Conservation (phyloP, 2,329 filamentous ascomycete species). For the Beauveria caledonica region DNA sequence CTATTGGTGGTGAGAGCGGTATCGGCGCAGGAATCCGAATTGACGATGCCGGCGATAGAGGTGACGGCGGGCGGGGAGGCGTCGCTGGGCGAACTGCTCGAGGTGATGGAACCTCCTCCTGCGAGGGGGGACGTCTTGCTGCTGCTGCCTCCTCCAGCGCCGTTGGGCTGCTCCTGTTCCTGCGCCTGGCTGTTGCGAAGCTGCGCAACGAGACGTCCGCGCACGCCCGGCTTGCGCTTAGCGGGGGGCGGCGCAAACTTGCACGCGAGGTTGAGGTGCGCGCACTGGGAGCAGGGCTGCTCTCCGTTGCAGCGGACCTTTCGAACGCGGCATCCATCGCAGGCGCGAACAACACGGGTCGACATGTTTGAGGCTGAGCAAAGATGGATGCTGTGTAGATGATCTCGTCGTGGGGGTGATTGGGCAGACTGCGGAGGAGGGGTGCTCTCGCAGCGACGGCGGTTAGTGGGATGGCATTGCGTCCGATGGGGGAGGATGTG, state of each 20-base stretch:
- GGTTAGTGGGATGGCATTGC: not conserved
- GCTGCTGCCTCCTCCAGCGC: not conserved
- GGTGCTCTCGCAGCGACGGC: not conserved
- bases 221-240: constrained; percentile 27
- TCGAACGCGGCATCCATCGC: constrained; percentile 30
- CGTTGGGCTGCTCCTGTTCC: not conserved
- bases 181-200: constrained; percentile 20
- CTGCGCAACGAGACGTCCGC: constrained; percentile 28
- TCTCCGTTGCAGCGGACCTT: constrained; percentile 30
- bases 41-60: constrained; percentile 21
- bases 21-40: constrained; percentile 8
- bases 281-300: constrained; percentile 28
- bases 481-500: not conserved
- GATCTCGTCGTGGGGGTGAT: not conserved
- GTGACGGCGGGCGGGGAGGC: constrained; percentile 16
- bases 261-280: constrained; percentile 26
- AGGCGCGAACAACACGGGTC: constrained; percentile 19
- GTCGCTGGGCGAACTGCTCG: constrained; percentile 3
- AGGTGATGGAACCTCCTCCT: not conserved
- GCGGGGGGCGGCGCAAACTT: constrained; percentile 24
- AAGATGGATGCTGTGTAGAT: not conserved
- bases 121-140: not conserved
- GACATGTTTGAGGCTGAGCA: not conserved
- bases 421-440: not conserved
- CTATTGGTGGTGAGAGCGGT: not conserved